Evolutionary conservation across 148 eudicot species (phyloP).

Genomic region (Nyssa sinensis): DNA sequence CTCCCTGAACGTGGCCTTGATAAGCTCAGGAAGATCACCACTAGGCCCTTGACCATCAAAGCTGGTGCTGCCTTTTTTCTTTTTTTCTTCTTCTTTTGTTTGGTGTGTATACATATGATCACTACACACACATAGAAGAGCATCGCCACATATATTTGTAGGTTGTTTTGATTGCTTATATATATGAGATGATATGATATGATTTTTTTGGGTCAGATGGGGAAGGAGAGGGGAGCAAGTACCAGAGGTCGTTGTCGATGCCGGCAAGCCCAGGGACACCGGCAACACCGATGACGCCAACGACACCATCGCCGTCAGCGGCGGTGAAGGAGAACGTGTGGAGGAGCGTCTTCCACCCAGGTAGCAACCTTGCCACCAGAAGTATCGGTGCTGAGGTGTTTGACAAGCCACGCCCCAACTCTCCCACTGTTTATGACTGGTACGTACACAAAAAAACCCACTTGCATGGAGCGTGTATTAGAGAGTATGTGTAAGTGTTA

Average conservation of each 20-base stretch:
- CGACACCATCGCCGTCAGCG: slow-evolving; percentile 42
- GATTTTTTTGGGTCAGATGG: slow-evolving; percentile 15
- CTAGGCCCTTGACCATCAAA: slow-evolving; percentile 16
- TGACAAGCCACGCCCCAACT: slow-evolving; percentile 63
- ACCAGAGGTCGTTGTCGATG: slow-evolving; percentile 51
- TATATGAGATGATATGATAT: not conserved
- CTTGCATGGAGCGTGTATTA: not conserved
- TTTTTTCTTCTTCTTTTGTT: not conserved
- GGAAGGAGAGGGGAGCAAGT: slow-evolving; percentile 33
- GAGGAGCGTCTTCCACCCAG: slow-evolving; percentile 94
- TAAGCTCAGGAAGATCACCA: slow-evolving; percentile 48
- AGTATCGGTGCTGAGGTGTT: slow-evolving; percentile 54
- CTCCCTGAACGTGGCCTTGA: slow-evolving; percentile 58
- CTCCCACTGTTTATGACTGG: slow-evolving; percentile 96
- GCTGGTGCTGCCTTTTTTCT: slow-evolving; percentile 8
- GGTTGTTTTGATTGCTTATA: not conserved
- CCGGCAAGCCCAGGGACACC: slow-evolving; percentile 45
- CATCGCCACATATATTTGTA: not conserved
- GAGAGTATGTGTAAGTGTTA: no score
- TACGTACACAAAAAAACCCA: slow-evolving; percentile 16
- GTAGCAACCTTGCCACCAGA: slow-evolving; percentile 72
- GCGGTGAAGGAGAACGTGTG: slow-evolving; percentile 67
- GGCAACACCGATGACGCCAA: slow-evolving; percentile 53
- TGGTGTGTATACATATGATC: not conserved
- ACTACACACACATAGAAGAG: not conserved